phyloP scores from a whole-genome alignment of 495 filamentous ascomycete genomes.

The Chaetomidium leptoderma region DNA sequence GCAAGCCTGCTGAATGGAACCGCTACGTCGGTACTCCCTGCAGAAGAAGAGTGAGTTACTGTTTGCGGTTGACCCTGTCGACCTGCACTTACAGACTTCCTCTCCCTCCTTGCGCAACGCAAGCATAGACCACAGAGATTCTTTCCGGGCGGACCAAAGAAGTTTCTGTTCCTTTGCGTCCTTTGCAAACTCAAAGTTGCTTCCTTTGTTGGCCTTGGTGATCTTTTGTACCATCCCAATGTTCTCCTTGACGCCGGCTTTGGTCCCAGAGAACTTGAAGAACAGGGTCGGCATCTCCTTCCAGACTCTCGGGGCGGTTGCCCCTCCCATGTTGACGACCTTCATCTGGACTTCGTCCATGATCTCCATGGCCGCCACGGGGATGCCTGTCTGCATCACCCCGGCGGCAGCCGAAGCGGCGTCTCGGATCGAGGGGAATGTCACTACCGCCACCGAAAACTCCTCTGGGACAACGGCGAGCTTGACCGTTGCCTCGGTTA shows the following conservation, averaged over 20 bases:
- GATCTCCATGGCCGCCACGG: constrained; percentile 75
- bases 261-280: constrained; percentile 79
- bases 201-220: constrained; percentile 56
- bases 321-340: constrained; percentile 68
- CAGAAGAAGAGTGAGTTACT: not conserved
- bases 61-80: not conserved
- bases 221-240: constrained; percentile 62
- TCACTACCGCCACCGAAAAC: constrained; percentile 69
- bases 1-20: constrained; percentile 82
- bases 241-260: constrained; percentile 63
- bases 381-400: constrained; percentile 68
- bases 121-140: constrained; percentile 71
- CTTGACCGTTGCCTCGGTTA: constrained; percentile 73
- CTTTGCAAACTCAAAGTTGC: constrained; percentile 70
- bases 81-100: constrained; percentile 49
- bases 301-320: constrained; percentile 63
- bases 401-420: constrained; percentile 65
- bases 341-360: constrained; percentile 82
- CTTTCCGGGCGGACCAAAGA: constrained; percentile 73
- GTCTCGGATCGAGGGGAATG: constrained; percentile 67
- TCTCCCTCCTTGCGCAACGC: constrained; percentile 59
- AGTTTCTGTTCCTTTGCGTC: constrained; percentile 62
- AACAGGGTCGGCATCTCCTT: constrained; percentile 75
- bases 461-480: constrained; percentile 69
- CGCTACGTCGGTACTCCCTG: constrained; percentile 80